Evolutionary conservation across 2,329 filamentous ascomycete species (phyloP), one percentile per base, ranked within the genome.

Genomic region (Fonsecaea pugnacius): DNA sequence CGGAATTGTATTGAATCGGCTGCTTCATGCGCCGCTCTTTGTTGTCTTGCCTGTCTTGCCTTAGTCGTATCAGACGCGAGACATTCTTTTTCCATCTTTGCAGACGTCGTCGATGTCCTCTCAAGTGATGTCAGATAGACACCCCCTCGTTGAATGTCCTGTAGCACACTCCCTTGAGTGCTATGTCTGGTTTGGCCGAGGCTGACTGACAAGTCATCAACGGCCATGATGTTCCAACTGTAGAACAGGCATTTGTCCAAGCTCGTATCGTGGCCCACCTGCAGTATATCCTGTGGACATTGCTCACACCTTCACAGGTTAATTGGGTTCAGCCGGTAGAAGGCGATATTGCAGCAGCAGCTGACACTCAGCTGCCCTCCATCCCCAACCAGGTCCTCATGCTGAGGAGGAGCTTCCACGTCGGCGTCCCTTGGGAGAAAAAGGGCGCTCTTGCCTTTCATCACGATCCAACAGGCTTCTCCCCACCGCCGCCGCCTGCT

Each of bases 391-490:
- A 12, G 8, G 21, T 24, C 18, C 21, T 14, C 21, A 10, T 14
- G 43, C 43, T 48, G 18, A 24, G 14, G 12, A 14, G 12, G 10
- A 12, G 21, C 7, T 12, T 48, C 10, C 43, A 14, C 4, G 5
- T 48, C 8, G 43, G 14, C 27, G 27, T 30, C 27, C 27, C 4
- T 5, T 21, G 27, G 27, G 3, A 48, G 21, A 27, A 14, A 4
- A 27, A 48, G 3, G 9, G 9, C 5, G 7, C 16, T 24, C 16
- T 5, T 12, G 18, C 9, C 24, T 48, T 3, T 4, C 43, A 14
- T 48, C 43, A 48, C 43, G 43, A 48, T 18, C 43, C 43, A 8
- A 27, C 33, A n/a, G 51, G n/a, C 30, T 35, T 53, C 51, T 32
- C 51, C 18, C 18, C 40, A 10, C 55, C 57, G 30, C 8, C 18